Base-by-base conservation (phyloP, 768 basidiomycete species). In the Nidularia pulvinata region DNA sequence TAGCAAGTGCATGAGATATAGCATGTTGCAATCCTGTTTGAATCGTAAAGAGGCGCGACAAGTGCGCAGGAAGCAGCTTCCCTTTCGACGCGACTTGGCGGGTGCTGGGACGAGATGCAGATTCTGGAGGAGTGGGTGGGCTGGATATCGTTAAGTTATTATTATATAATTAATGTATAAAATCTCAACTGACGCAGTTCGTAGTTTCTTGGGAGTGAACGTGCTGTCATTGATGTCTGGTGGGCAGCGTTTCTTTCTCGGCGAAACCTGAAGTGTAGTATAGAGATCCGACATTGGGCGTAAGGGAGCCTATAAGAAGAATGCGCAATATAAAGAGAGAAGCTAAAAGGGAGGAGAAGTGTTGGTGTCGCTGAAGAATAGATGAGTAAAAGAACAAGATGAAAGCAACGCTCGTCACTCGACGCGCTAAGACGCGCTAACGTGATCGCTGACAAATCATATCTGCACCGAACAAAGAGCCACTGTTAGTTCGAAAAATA, bases 1-100 rank as follows among this genome's bases (percentile, higher is more conserved):
- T 90, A 5, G 91, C 91, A 32, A 94, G 80, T 7, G 90, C 89
- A 71, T 91, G 89, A 2, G 92, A 91, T 51, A 93, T 78, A 48
- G 92, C 91, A 63, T 89, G 88, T 59, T 93, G 89, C 46, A 93
- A 73, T 10, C 85, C 82, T 22, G 81, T 85, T 60, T 93, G 86
- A 46, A 88, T 76, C 51, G 69, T 76, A 57, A 76, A 74, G 36
- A 93, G 79, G 36, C 88, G 85, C 42, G 79, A 65, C 33, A 93
- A 75, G 57, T 86, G 78, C 9, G 69, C 43, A 9, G 91, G 86
- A 37, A 92, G 69, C 6, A 56, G 51, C 30, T 69, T 55, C 10
- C 10, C 10, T 10, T 10, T 10, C 37, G 51, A 52, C 51, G 65
- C 56, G 50, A 57, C 49, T 43, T 59, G 34, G 39, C 47, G 42